Conservation (phyloP, 1,284 basidiomycete species). For the Apiotrichum laibachii region DNA sequence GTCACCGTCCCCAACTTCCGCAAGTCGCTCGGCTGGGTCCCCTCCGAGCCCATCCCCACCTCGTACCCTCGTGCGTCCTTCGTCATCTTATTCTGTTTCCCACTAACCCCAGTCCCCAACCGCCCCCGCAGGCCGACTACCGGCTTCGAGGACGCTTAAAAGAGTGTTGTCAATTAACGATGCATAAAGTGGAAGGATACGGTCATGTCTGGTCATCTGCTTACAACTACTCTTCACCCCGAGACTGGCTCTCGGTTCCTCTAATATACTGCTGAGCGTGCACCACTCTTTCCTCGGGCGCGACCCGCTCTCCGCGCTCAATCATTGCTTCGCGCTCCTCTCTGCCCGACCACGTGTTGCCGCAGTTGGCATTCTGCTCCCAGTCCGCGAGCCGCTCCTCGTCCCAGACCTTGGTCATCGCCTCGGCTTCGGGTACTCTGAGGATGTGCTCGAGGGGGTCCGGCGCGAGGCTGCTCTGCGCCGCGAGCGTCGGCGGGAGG, state of each 20-base stretch:
- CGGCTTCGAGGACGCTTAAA: slow-evolving; percentile 43
- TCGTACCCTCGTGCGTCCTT: slow-evolving; percentile 78
- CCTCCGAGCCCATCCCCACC: slow-evolving; percentile 71
- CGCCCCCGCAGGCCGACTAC: slow-evolving; percentile 36
- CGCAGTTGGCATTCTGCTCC: slow-evolving; percentile 66
- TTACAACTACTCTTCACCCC: not conserved
- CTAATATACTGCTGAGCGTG: slow-evolving; percentile 1
- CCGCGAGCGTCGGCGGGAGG: slow-evolving; percentile 51
- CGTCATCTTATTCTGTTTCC: slow-evolving; percentile 52
- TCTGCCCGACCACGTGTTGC: slow-evolving; percentile 63
- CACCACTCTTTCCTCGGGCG: not conserved
- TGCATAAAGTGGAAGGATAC: slow-evolving; percentile 2
- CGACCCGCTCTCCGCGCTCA: not conserved
- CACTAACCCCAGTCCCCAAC: slow-evolving; percentile 36
- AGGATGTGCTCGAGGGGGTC: slow-evolving; percentile 51
- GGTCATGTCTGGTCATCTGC: too few species aligned
- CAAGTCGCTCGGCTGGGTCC: slow-evolving; percentile 67
- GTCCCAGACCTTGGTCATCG: slow-evolving; percentile 66
- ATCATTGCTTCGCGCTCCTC: not conserved
- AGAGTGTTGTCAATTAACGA: not conserved
- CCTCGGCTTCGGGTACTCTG: slow-evolving; percentile 58
- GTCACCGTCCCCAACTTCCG: slow-evolving; percentile 76
- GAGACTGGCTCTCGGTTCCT: not conserved
- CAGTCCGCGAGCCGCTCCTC: slow-evolving; percentile 67
- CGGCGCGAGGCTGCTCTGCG: slow-evolving; percentile 36